Evolutionary conservation across 176 grass and related monocot species (phyloP), one percentile per base, ranked within the genome.

Genomic region (Oryza longistaminata): DNA sequence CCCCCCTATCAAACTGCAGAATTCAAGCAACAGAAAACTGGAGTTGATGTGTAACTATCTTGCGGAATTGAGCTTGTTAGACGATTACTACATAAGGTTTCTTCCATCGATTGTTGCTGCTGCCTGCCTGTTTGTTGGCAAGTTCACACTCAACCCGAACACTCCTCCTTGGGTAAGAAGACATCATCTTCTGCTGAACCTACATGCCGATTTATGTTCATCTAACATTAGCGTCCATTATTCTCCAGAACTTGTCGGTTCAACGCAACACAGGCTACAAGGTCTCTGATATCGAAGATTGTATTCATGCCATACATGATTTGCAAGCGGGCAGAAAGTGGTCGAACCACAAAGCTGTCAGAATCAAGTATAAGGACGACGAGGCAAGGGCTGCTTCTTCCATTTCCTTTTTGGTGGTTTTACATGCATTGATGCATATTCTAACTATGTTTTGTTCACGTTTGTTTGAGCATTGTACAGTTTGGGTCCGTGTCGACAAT

Each of bases 61-160:
- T 21, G 92, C 87, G n/a, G 92, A 94, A 31, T 79, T 91, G 82
- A 94, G 89, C 72, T 85, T 94, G 81, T 11, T 89, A 27, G 92
- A 94, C 77, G 85, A 87, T 5, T 81, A 73, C 33, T 94, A 86
- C 33, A 49, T 91, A 66, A 82, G 26, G 81, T 94, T 89, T 53
- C 75, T 89, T 29, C 87, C 89, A 75, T 94, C 92, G 31, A 48
- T 80, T 52, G 49, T 76, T 58, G 92, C 89, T 85, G 89, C 92
- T 85, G 90, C 92, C 24, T 80, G 89, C 61, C n/a, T 94, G 68
- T 91, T 89, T 82, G 52, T 89, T 70, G 87, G 89, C 52, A 89
- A 84, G 83, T 87, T 94, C 78, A 91, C 81, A 21, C 71, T 87
- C 58, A 66, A 64, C 48, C 89, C 92, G 72, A 91, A 76, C 61